phyloP scores from a whole-genome alignment of 768 basidiomycete species.

The Lentinus brumalis region DNA sequence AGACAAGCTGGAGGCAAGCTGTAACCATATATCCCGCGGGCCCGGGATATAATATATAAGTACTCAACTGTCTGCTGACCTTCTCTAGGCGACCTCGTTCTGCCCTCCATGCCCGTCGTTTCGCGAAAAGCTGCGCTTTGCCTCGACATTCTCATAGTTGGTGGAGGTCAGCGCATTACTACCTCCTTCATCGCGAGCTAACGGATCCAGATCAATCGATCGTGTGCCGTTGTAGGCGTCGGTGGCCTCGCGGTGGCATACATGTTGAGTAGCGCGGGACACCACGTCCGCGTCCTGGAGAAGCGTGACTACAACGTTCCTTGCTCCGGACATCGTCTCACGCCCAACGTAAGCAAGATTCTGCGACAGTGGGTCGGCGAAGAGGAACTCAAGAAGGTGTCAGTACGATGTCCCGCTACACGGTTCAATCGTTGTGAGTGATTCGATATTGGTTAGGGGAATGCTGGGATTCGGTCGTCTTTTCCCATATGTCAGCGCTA shows the following conservation, averaged over 20 bases:
- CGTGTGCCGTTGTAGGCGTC: slow-evolving; percentile 34
- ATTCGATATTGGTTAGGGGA: neutral
- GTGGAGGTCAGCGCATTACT: slow-evolving; percentile 40
- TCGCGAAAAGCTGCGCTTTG: slow-evolving; percentile 31
- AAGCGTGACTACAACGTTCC: slow-evolving; percentile 39
- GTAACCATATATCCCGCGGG: too few relatives aligned
- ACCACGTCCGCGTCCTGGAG: slow-evolving; percentile 60
- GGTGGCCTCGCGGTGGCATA: slow-evolving; percentile 59
- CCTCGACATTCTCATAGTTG: slow-evolving; percentile 50
- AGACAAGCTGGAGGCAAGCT: too few relatives aligned
- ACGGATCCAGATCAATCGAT: neutral
- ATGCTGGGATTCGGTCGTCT: neutral
- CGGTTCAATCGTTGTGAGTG: slow-evolving; percentile 39
- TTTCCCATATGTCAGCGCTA: neutral
- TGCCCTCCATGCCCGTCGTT: slow-evolving; percentile 19
- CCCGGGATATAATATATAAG: too few relatives aligned
- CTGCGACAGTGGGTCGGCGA: slow-evolving; percentile 58
- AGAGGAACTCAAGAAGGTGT: slow-evolving; percentile 41
- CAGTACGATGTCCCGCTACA: slow-evolving; percentile 35
- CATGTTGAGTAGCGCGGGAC: slow-evolving; percentile 58
- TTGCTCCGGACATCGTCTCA: slow-evolving; percentile 47
- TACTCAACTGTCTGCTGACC: too few relatives aligned
- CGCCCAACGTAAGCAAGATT: slow-evolving; percentile 60
- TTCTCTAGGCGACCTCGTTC: too few relatives aligned
- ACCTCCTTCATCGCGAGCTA: neutral